Conservation (phyloP, 2,329 filamentous ascomycete genomes). For the Domatiomyces globalis region DNA sequence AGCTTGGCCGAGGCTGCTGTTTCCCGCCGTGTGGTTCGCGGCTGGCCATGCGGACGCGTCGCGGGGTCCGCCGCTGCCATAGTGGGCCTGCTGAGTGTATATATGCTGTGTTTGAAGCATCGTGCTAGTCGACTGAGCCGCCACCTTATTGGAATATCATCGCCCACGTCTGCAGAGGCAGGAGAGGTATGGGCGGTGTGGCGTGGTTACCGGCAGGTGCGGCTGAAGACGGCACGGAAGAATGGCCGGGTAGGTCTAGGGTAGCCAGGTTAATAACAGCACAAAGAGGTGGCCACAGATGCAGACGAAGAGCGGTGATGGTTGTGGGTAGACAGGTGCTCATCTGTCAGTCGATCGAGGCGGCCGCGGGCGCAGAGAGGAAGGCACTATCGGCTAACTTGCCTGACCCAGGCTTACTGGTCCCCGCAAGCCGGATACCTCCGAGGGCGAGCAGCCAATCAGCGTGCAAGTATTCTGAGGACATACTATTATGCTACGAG, state of each 20-base stretch:
- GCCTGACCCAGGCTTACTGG: not conserved
- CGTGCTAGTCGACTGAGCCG: constrained; percentile 3
- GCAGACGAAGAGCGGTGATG: too few relatives aligned
- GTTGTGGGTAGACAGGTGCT: not conserved
- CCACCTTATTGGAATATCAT: not conserved
- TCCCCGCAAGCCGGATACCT: not conserved
- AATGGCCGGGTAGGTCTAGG: too few relatives aligned
- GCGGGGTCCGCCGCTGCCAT: constrained; percentile 16
- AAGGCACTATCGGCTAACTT: not conserved
- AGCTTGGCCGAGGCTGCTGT: not conserved
- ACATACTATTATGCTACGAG: too few relatives aligned
- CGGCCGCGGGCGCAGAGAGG: not conserved
- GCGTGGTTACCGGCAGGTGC: not conserved
- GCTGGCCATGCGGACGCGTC: not conserved
- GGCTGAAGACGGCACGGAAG: not conserved
- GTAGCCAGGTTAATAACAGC: too few relatives aligned
- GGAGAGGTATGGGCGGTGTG: constrained; percentile 1
- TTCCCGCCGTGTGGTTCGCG: not conserved
- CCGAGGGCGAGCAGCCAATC: not conserved
- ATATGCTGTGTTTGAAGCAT: constrained; percentile 43
- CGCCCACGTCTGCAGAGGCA: not conserved
- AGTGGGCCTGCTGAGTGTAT: constrained; percentile 34
- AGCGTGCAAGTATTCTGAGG: not conserved
- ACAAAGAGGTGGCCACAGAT: too few relatives aligned
- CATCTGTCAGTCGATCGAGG: not conserved